Conservation (phyloP, 139 green algal genomes). For the Volvox reticuliferus region DNA sequence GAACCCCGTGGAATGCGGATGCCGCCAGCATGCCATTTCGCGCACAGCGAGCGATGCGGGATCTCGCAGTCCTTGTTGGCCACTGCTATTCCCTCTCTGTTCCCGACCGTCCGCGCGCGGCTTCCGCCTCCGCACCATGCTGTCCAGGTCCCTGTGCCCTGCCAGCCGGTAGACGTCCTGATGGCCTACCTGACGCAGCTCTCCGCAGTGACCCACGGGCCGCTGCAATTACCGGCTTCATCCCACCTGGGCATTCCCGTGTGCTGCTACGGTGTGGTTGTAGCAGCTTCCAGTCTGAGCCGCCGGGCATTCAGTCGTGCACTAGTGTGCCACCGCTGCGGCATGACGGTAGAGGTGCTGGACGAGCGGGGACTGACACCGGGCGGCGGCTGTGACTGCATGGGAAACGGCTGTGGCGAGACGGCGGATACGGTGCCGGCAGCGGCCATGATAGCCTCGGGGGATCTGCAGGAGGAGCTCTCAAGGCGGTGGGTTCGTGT, state of each 20-base stretch:
- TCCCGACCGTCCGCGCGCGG: too few relatives aligned
- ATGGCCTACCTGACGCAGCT: background rate
- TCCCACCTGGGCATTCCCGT: background rate
- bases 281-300: background rate
- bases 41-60: too few relatives aligned
- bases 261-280: slow-evolving; percentile 33
- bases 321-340: slow-evolving; percentile 30
- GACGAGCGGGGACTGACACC: background rate
- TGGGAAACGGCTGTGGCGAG: background rate
- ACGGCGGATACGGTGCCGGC: background rate
- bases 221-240: background rate
- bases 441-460: background rate
- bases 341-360: background rate
- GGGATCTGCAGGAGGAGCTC: slow-evolving; percentile 29
- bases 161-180: slow-evolving; percentile 6
- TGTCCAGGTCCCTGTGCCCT: slow-evolving; percentile 28
- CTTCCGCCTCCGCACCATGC: background rate
- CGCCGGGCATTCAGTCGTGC: slow-evolving; percentile 10
- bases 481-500: slow-evolving; percentile 17
- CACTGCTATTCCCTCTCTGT: too few relatives aligned
- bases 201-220: background rate
- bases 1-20: too few relatives aligned
- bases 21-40: too few relatives aligned
- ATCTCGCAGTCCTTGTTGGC: too few relatives aligned
- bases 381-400: background rate